Conservation (phyloP, 2,329 filamentous ascomycete species). For the Arthrobotrys pseudoclavata region DNA sequence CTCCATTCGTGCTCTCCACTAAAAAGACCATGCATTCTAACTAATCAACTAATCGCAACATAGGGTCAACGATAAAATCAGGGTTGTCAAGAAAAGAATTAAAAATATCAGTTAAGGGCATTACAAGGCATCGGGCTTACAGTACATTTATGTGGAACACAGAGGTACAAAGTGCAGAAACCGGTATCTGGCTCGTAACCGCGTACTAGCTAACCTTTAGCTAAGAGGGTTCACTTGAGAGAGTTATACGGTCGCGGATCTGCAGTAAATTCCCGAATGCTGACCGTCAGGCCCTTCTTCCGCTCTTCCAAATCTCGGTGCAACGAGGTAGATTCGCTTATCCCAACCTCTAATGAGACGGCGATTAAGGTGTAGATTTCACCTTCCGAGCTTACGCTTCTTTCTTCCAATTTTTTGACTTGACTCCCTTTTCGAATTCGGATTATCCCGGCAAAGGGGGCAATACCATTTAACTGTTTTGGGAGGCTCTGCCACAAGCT, state of each 20-base stretch:
- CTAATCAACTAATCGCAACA: not conserved
- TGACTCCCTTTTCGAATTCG: conserved; percentile 64
- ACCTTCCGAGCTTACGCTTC: conserved; percentile 51
- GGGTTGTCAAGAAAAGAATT: conserved; percentile 55
- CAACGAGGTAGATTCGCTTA: not conserved
- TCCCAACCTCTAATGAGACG: not conserved
- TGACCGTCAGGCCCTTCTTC: not conserved
- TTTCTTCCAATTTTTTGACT: conserved; percentile 48
- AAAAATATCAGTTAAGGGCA: conserved; percentile 42
- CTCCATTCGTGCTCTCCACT: conserved; percentile 10
- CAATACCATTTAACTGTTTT: conserved; percentile 87
- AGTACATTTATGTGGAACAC: not conserved
- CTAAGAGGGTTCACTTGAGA: not conserved
- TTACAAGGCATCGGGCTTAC: not conserved
- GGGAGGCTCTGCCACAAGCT: conserved; percentile 76
- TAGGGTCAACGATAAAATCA: conserved; percentile 50
- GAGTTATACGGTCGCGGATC: not conserved
- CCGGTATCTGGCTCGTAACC: not conserved
- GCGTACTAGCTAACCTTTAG: not conserved
- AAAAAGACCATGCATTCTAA: not conserved
- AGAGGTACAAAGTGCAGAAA: not conserved
- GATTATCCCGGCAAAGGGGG: conserved; percentile 80
- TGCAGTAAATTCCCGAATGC: not conserved
- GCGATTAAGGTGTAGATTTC: not conserved
- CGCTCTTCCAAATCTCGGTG: not conserved